Evolutionary conservation across 2,329 filamentous ascomycete genomes (phyloP), one percentile per base, ranked within the genome.

Genomic region (Colletotrichum cereale): DNA sequence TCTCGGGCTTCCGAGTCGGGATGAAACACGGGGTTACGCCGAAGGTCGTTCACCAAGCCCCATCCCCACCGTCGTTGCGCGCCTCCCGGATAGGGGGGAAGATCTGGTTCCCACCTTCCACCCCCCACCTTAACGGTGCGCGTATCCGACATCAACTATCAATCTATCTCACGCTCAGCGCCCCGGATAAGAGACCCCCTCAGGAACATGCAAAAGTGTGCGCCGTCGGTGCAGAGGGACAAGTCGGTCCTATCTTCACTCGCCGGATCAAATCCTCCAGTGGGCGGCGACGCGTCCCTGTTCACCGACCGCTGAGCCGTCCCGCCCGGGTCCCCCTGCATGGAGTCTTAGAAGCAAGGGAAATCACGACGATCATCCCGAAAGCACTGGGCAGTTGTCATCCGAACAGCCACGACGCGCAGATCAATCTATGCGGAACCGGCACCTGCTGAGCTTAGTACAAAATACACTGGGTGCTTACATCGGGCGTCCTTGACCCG

Each of bases 351-450:
- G 52, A 71, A 29, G 58, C 58, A 63, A 52, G 26, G 38, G 36
- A 21, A 40, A 16, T 1, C 21, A 21, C 24, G 16, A 42, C 34
- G 61, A 69, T 58, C 61, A 34, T 36, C 53, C 34, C 52, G 14
- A 42, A 42, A 60, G 50, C n/a, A 60, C 29, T 64, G 26, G 26
- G 50, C 36, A 40, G 29, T 31, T 57, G 42, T 44, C 57, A 66
- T 68, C 68, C 68, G 64, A 63, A 62, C 52, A 52, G 57, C 57
- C 57, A 31, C 52, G 21, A 2, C 57, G 56, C 34, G 68, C 50
- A 71, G 65, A 68, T 68, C 56, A 71, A 47, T 68, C 18, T 68
- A 68, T 52, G 34, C 57, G 68, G 57, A 67, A 71, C 57, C 63
- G 64, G 38, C n/a, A 40, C 42, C 11, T 44, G 42, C 42, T 44